Base-by-base conservation (phyloP, 225 moss, liverwort and hornwort genomes). In the Asterella californica region DNA sequence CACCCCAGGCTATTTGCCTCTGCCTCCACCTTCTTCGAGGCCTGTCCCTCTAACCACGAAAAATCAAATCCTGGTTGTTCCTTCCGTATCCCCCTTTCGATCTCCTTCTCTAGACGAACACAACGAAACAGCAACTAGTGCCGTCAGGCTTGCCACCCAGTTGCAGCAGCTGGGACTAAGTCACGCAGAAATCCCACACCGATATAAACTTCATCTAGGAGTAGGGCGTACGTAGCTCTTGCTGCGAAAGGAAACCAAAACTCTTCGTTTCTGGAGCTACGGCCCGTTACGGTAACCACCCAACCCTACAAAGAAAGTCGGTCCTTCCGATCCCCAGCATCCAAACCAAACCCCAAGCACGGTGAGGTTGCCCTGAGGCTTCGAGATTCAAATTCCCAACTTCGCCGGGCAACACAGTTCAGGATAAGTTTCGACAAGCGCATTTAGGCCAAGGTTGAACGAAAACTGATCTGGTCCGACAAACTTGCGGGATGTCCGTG, bases 61-160 rank as follows among this genome's bases (percentile, higher is more conserved):
- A n/a, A 49, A 72, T 47, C 72, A 48, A 49, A 49, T 72, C 48
- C 72, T 48, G 21, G n/a, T 72, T 29, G 17, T n/a, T 72, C 47
- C 72, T 48, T 49, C 14, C 29, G 21, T 72, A 0, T 21, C 27
- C 72, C 25, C 22, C 72, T 38, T 72, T 46, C n/a, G 27, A 72
- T 42, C 72, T 49, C 72, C 17, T 49, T 42, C 69, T 42, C 69
- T 38, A 17, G 15, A 65, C 22, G 38, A 21, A 37, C 42, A 38
- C 38, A 45, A 42, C 69, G 38, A 36, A n/a, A 17, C 34, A 36
- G 17, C 34, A 22, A 24, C 69, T 14, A 45, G 9, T 38, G 15
- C 38, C 24, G 38, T 70, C 36, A 15, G 34, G 18, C 69, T 70
- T 34, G 36, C 38, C 69, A 70, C 38, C 38, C 65, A 30, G 30